Conservation (phyloP, 1,284 basidiomycete species). For the Mycosarcoma maydis region DNA sequence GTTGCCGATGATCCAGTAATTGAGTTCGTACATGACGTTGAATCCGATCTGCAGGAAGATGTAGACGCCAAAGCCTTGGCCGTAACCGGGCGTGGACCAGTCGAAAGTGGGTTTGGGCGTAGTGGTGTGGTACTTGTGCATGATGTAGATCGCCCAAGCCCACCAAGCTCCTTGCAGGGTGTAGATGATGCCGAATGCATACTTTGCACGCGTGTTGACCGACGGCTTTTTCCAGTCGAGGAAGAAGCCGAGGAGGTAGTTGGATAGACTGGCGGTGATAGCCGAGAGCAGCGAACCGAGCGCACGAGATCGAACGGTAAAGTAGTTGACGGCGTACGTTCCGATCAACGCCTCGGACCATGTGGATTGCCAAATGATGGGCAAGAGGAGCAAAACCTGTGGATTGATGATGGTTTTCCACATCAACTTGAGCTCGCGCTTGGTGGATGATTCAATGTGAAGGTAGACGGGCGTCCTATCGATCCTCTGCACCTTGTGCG, state of each 20-base stretch:
- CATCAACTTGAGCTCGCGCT: slow-evolving; percentile 59
- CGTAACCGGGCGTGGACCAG: slow-evolving; percentile 62
- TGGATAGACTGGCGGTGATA: slow-evolving; percentile 57
- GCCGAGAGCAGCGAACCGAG: slow-evolving; percentile 67
- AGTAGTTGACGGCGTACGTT: slow-evolving; percentile 62
- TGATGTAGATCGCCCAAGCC: slow-evolving; percentile 66
- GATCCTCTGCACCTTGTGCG: slow-evolving; percentile 66
- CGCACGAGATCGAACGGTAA: slow-evolving; percentile 59
- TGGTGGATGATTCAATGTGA: slow-evolving; percentile 50
- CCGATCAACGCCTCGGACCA: slow-evolving; percentile 61
- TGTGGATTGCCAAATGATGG: slow-evolving; percentile 56
- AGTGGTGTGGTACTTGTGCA: slow-evolving; percentile 46
- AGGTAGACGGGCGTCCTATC: slow-evolving; percentile 66
- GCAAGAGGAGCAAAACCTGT: slow-evolving; percentile 57
- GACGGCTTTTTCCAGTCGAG: slow-evolving; percentile 60
- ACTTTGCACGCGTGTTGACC: slow-evolving; percentile 57
- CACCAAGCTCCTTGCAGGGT: slow-evolving; percentile 55
- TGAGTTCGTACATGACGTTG: slow-evolving; percentile 58
- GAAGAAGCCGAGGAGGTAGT: slow-evolving; percentile 65
- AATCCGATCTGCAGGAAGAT: slow-evolving; percentile 60
- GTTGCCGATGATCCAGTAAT: slow-evolving; percentile 58
- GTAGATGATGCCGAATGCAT: slow-evolving; percentile 54
- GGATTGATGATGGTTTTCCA: slow-evolving; percentile 40
- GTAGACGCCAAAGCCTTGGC: slow-evolving; percentile 57
- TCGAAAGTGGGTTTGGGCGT: slow-evolving; percentile 46